A percentile compares a stretch with the other conserved stretches of the same genome.
Conservation (phyloP, 805 yeast genomes). For the Kodamaea kakaduensis region DNA sequence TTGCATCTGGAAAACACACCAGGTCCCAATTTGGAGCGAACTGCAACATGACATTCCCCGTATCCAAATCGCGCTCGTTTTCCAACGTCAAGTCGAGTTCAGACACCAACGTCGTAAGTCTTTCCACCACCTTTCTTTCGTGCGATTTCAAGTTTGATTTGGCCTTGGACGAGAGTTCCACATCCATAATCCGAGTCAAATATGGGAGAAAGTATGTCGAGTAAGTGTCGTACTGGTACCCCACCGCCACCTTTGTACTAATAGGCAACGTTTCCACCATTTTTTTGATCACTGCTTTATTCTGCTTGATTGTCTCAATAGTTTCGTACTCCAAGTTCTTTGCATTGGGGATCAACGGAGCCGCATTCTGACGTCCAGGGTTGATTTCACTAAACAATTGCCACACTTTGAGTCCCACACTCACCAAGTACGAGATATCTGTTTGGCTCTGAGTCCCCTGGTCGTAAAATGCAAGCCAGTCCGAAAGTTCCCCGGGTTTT, state of each 20-base stretch:
- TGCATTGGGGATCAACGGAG: conserved; percentile 29
- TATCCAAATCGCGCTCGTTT: conserved; percentile 30
- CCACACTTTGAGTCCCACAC: conserved; percentile 60
- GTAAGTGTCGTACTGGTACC: conserved; percentile 23
- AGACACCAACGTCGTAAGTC: conserved; percentile 35
- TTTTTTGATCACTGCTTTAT: conserved; percentile 29
- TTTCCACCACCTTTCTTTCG: conserved; percentile 32
- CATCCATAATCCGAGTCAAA: conserved; percentile 28
- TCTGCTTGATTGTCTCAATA: conserved; percentile 33
- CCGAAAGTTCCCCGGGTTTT: conserved; percentile 60
- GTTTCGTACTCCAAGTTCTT: conserved; percentile 35
- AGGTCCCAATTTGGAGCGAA: conserved; percentile 37
- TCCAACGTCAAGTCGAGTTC: conserved; percentile 40
- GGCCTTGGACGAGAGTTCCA: conserved; percentile 23
- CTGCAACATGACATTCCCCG: conserved; percentile 25
- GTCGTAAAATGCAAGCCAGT: conserved; percentile 78
- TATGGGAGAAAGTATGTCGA: conserved; percentile 33
- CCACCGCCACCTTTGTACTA: conserved; percentile 25
- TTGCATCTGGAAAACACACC: conserved; percentile 22
- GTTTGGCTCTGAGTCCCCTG: conserved; percentile 37
- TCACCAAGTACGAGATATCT: conserved; percentile 53
- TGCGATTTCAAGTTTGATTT: conserved; percentile 22
- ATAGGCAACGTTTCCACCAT: conserved; percentile 28
- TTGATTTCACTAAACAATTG: conserved; percentile 60
- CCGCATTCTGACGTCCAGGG: conserved; percentile 18